Conservation (phyloP, 2,329 filamentous ascomycete species). For the Talaromyces sp. region DNA sequence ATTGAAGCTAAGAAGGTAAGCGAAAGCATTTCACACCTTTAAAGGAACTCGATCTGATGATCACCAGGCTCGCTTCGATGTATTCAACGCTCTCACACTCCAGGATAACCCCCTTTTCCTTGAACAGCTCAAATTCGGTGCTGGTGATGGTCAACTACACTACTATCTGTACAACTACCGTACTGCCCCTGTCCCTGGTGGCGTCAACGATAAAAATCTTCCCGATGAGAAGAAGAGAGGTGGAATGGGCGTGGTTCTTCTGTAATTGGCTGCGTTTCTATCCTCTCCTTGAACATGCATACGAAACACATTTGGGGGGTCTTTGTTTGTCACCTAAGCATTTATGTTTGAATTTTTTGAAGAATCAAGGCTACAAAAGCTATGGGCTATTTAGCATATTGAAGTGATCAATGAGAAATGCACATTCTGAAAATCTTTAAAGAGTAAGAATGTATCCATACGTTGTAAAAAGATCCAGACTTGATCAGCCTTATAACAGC, state of each 20-base stretch:
- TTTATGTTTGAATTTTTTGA: background rate
- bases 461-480: background rate
- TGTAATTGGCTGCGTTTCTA: slow-evolving; percentile 41
- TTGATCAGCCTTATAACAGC: background rate
- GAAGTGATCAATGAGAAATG: background rate
- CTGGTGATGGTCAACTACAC: slow-evolving; percentile 89
- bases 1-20: slow-evolving; percentile 75
- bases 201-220: slow-evolving; percentile 74
- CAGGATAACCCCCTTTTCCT: slow-evolving; percentile 94
- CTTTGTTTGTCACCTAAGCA: background rate
- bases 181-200: slow-evolving; percentile 77
- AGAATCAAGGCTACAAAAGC: background rate
- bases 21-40: background rate
- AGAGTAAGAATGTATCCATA: too few species aligned
- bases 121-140: slow-evolving; percentile 88
- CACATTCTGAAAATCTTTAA: background rate
- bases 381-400: background rate
- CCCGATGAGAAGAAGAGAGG: slow-evolving; percentile 75
- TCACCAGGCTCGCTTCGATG: slow-evolving; percentile 71
- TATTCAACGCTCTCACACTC: slow-evolving; percentile 91
- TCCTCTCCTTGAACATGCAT: background rate
- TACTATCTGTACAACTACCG: slow-evolving; percentile 99
- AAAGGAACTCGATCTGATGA: background rate
- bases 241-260: slow-evolving; percentile 86
- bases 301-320: background rate